Base-by-base conservation (phyloP, 2,329 filamentous ascomycete species). In the Cyphellophora attinorum region DNA sequence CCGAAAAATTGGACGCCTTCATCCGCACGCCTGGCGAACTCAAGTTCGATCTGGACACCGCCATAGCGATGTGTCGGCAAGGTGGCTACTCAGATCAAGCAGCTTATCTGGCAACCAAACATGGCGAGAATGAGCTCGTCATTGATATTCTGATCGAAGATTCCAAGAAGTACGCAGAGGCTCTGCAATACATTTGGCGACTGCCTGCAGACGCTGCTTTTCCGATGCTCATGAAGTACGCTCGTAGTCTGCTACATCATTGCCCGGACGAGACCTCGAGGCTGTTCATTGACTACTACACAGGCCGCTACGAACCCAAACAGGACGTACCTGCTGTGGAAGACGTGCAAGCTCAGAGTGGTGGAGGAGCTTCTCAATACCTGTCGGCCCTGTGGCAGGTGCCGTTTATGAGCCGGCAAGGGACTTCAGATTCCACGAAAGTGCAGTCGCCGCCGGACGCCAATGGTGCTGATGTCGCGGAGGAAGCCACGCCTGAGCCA, bases 21-120 rank as follows among this genome's bases (percentile, higher is more conserved):
- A 98, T 98, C 61, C 93, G 93, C 54, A 88, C 86, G 17, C 88
- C 89, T 0, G 86, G 84, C 2, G 88, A 95, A 49, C 72, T 95
- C 27, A 95, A 93, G 51, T 98, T 98, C 51, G 91, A 98, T 55
- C 69, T 96, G 3, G 91, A 98, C 47, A 98, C 91, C 1, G 91
- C 91, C 11, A 98, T 98, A 44, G 77, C 81, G 2, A 95, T 98
- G 86, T 98, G 91, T 53, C 76, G 93, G 17, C 91, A 98, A 61
- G 91, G 89, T 8, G 89, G 91, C 1, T 98, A 98, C 58, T 93
- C 81, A 51, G 88, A 96, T 40, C 93, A 98, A 64, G 91, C 91
- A 11, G 91, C 89, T 3, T 98, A 93, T 51, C 70, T 98, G 23
- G 91, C 93, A 5, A 84, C 86, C 39, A 89, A 95, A 57, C 88